Percentiles rank a stretch among this genome's conserved stretches.
Evolutionary conservation across 1,284 basidiomycete species (phyloP).

Genomic region (Puccinia polysora): DNA sequence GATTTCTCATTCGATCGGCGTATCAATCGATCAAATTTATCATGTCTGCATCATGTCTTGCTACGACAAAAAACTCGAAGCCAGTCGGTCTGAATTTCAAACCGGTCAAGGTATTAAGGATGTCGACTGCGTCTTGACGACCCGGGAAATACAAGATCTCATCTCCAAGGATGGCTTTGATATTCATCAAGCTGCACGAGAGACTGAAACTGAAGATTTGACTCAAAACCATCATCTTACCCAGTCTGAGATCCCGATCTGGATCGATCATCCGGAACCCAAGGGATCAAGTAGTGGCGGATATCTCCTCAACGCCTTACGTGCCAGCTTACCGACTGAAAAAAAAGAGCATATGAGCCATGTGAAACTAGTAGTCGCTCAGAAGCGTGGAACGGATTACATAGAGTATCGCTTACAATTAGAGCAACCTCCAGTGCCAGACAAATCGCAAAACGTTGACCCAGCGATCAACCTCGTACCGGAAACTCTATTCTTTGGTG

Average conservation of each 20-base stretch:
- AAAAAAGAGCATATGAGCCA: conserved; percentile 35
- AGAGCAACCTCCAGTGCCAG: neutral
- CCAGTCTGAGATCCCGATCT: conserved; percentile 56
- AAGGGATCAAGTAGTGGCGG: conserved; percentile 61
- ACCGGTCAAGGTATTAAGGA: conserved; percentile 71
- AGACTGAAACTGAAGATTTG: conserved; percentile 55
- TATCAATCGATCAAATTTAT: conserved; percentile 72
- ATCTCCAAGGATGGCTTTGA: conserved; percentile 79
- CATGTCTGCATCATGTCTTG: conserved; percentile 98
- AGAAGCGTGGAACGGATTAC: conserved; percentile 49
- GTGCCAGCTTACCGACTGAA: neutral
- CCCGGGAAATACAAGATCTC: conserved; percentile 84
- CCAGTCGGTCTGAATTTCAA: conserved; percentile 82
- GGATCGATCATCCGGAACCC: conserved; percentile 62
- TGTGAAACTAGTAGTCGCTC: conserved; percentile 52
- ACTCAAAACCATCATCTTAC: conserved; percentile 60
- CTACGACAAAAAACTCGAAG: conserved; percentile 99
- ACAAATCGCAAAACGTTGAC: conserved; percentile 11
- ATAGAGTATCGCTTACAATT: conserved; percentile 15
- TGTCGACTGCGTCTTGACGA: conserved; percentile 95
- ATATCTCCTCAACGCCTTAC: conserved; percentile 56
- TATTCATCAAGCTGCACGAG: conserved; percentile 59
- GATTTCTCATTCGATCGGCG: no score
- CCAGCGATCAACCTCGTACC: conserved; percentile 48
- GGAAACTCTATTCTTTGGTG: conserved; percentile 74